These are phyloP conservation scores for Trichoderma gracile DNA, from an alignment of 2,329 filamentous ascomycete genomes.

Conservation along the genomic window DNA sequence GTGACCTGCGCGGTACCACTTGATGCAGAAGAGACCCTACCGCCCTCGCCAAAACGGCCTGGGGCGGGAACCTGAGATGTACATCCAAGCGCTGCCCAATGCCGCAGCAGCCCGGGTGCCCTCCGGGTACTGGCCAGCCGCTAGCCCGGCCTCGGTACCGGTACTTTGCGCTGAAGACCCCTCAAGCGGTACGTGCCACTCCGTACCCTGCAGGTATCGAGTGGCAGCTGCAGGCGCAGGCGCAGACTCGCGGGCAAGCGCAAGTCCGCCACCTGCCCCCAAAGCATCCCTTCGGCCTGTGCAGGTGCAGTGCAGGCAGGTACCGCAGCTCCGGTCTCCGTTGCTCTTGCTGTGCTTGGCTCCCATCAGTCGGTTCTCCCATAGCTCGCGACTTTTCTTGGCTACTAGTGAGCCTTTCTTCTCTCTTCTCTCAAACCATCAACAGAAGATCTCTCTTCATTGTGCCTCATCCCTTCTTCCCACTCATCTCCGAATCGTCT, in stretches of 20 bases:
- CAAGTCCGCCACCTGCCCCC: conserved; percentile 20
- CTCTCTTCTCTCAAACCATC: not conserved
- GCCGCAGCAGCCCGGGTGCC: not conserved
- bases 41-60: conserved; percentile 15
- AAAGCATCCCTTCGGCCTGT: not conserved
- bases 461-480: not conserved
- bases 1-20: not conserved
- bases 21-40: not conserved
- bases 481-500: not conserved
- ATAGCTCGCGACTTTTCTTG: not conserved
- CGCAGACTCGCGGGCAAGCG: conserved; percentile 17
- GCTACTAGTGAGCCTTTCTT: not conserved
- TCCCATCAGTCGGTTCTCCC: too few relatives aligned
- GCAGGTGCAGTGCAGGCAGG: not conserved
- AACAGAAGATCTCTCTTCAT: not conserved
- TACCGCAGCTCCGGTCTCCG: not conserved
- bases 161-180: conserved; percentile 8
- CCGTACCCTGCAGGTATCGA: conserved; percentile 11
- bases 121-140: not conserved
- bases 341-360: not conserved
- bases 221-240: not conserved
- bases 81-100: not conserved
- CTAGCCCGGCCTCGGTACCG: conserved; percentile 4
- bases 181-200: not conserved
- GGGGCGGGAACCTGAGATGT: not conserved